A percentile compares a stretch with the other conserved stretches of the same genome.
These are phyloP conservation scores for Murraya paniculata DNA, from an alignment of 345 rosid genomes.

Conservation along the genomic window DNA sequence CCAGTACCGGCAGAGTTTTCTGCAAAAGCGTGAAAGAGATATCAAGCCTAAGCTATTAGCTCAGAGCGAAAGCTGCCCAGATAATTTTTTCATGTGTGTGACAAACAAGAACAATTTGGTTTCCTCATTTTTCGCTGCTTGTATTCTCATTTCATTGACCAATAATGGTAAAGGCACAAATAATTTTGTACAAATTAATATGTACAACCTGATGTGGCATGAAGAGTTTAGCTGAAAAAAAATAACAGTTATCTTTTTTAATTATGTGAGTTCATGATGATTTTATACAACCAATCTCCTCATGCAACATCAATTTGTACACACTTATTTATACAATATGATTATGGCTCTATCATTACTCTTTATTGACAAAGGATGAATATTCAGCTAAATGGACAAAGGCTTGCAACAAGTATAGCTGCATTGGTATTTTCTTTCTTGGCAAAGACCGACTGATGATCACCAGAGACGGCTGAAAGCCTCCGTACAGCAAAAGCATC, in stretches of 20 bases:
- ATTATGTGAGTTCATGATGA: too few species aligned
- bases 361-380: neutral
- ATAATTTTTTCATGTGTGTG: neutral
- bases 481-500: conserved; percentile 52
- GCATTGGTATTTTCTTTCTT: conserved; percentile 67
- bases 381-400: conserved; percentile 33
- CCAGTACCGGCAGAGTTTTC: conserved; percentile 91
- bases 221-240: too few species aligned
- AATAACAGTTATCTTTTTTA: too few species aligned
- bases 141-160: neutral
- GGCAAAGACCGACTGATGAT: conserved; percentile 43
- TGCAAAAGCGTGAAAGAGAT: conserved; percentile 23
- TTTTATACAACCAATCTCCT: too few species aligned
- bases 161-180: too few species aligned
- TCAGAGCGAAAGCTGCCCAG: neutral
- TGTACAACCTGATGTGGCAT: too few species aligned
- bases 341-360: too few species aligned
- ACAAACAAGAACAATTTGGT: neutral
- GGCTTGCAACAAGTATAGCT: conserved; percentile 75
- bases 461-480: conserved; percentile 52
- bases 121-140: neutral
- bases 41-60: neutral
- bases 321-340: too few species aligned
- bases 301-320: too few species aligned
- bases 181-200: too few species aligned